Evolutionary conservation across 345 rosid genomes (phyloP), one percentile per base, ranked within the genome.

Genomic region (Geranium brycei): DNA sequence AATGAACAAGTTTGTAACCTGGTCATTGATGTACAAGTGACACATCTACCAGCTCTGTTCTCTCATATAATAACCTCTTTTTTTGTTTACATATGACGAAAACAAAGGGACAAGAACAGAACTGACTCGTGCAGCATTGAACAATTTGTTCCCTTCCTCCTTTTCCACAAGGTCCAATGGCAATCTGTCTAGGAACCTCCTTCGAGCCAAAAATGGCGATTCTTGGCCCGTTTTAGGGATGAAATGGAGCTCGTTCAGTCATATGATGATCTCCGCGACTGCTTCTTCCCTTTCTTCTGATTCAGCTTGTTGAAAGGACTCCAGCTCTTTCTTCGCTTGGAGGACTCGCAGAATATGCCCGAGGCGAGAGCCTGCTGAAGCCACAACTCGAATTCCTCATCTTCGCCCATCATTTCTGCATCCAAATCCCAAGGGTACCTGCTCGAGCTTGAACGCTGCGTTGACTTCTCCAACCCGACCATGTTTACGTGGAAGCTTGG

Each of bases 401-500:
- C 92, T 58, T 88, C 99, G 65, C 85, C 91, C 79, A 85, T 88
- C 91, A 85, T 91, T 67, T 95, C 91, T 4, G 92, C 95, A 74
- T 88, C 97, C 70, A 90, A 71, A 76, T 83, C 90, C 99, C 96
- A 88, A 0, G 92, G 96, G 64, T 73, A 91, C 71, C 93, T 80
- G 73, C 96, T 84, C 10, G 97, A 95, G 76, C 75, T 84, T 59
- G 95, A 85, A 63, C 87, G 75, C 19, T 88, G 91, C 15, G 95
- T 76, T n/a, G 87, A 82, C 79, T 89, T 91, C 72, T 83, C 96
- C 76, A 83, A 77, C 14, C 91, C 97, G 64, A 95, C 97, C 93
- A 86, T 86, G 79, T 93, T 93, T 65, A 93, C 96, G 62, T 85
- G 96, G 83, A 90, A 90, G 76, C 97, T 90, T 18, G 97, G 97